These are phyloP conservation scores for Fomitopsis schrenkii DNA, from an alignment of 1,284 basidiomycete genomes.

Conservation along the genomic window DNA sequence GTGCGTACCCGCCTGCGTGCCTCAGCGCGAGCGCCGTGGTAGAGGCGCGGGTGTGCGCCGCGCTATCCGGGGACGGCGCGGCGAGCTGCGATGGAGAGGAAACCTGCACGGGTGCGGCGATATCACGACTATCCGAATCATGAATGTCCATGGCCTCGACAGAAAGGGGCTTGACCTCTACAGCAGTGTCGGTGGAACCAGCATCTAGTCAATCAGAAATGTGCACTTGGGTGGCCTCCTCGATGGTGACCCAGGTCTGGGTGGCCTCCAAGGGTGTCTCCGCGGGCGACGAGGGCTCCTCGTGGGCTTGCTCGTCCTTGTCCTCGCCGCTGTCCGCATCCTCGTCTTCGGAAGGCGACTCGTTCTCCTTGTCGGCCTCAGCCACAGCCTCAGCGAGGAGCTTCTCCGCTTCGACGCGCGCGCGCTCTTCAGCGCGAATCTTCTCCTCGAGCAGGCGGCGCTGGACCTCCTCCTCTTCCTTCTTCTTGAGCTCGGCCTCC, in stretches of 20 bases:
- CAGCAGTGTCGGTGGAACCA: conserved; percentile 3
- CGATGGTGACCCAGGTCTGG: conserved; percentile 18
- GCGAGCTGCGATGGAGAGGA: neutral
- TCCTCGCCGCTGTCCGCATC: conserved; percentile 23
- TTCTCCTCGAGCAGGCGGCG: conserved; percentile 37
- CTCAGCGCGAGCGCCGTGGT: conserved; percentile 27
- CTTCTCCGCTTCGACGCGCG: conserved; percentile 9
- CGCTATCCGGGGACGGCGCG: neutral
- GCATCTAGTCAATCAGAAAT: conserved; percentile 17
- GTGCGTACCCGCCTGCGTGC: conserved; percentile 37
- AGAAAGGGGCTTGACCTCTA: neutral
- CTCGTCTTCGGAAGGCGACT: conserved; percentile 18
- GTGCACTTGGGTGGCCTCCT: conserved; percentile 3
- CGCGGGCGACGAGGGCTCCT: conserved; percentile 26
- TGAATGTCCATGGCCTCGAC: conserved; percentile 5
- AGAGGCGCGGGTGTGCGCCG: conserved; percentile 2
- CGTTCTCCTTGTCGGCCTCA: conserved; percentile 26
- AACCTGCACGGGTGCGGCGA: conserved; percentile 2
- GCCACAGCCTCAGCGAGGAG: conserved; percentile 7
- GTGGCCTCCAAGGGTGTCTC: conserved; percentile 20
- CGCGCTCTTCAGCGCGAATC: conserved; percentile 32
- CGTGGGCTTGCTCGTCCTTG: conserved; percentile 24
- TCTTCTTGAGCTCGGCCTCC: conserved; percentile 32
- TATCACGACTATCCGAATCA: conserved; percentile 4
- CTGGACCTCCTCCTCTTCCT: conserved; percentile 27